Conservation (phyloP, 148 eudicot species). For the Pharnaceum exiguum region DNA sequence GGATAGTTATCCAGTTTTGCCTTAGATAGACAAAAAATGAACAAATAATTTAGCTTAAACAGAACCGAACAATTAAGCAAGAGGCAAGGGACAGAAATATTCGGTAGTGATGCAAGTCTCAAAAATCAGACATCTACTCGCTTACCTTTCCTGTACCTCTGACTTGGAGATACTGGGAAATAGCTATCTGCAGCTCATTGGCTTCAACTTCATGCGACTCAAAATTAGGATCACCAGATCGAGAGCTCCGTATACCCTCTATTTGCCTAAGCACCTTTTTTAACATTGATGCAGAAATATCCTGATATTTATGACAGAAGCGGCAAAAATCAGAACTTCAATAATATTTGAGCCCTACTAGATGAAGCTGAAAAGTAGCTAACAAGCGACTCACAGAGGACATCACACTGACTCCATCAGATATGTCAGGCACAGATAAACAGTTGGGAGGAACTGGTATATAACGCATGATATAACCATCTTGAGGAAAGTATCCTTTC, state of each 20-base stretch:
- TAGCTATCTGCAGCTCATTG: constrained; percentile 74
- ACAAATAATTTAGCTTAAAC: background rate
- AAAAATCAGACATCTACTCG: background rate
- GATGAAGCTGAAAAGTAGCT: background rate
- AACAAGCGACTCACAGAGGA: constrained; percentile 57
- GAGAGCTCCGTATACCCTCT: constrained; percentile 70
- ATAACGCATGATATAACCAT: constrained; percentile 69
- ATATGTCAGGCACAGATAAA: constrained; percentile 84
- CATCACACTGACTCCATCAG: constrained; percentile 86
- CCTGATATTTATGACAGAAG: constrained; percentile 38
- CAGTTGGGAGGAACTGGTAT: constrained; percentile 96
- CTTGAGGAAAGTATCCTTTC: constrained; percentile 80
- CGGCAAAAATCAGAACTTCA: constrained; percentile 6
- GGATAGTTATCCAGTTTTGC: background rate
- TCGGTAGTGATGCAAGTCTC: no score
- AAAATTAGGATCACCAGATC: constrained; percentile 87
- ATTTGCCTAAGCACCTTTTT: constrained; percentile 78
- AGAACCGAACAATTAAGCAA: no score
- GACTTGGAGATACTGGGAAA: constrained; percentile 69
- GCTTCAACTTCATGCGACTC: constrained; percentile 88
- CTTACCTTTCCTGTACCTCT: constrained; percentile 84
- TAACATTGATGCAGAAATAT: constrained; percentile 60
- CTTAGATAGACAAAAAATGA: no score
- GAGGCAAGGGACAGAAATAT: no score
- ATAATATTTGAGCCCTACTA: background rate